Evolutionary conservation across 306 rosid genomes (phyloP).

Genomic region (Rosa chinensis): DNA sequence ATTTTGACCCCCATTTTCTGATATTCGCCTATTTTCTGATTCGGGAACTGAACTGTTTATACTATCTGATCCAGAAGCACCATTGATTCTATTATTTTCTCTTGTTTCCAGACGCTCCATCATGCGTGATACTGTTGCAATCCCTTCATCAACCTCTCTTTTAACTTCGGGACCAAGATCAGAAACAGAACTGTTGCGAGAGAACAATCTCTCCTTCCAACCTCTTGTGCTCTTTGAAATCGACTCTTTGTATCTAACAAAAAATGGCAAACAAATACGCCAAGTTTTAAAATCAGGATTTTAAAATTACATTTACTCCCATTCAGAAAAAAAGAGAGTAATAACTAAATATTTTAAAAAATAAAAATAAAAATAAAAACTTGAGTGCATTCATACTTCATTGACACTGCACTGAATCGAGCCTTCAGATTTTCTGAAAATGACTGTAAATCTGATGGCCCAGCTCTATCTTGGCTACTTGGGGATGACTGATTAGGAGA

Average conservation of each 20-base stretch:
- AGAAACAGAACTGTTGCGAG: slow-evolving; percentile 75
- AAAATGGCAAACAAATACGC: background rate
- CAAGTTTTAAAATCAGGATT: slow-evolving; percentile 8
- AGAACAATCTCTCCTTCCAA: slow-evolving; percentile 94
- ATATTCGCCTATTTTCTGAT: slow-evolving; percentile 38
- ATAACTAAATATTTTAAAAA: background rate
- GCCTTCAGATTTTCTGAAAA: slow-evolving; percentile 86
- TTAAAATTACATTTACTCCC: slow-evolving; percentile 9
- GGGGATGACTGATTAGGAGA: slow-evolving; percentile 66
- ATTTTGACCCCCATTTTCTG: slow-evolving; percentile 47
- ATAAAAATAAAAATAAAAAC: background rate
- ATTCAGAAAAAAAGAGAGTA: background rate
- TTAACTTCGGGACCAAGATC: slow-evolving; percentile 84
- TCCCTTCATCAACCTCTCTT: slow-evolving; percentile 81
- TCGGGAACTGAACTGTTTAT: slow-evolving; percentile 42
- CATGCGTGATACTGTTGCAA: slow-evolving; percentile 83
- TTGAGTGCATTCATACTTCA: slow-evolving; percentile 46
- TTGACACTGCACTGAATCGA: slow-evolving; percentile 80
- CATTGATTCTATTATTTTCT: slow-evolving; percentile 48
- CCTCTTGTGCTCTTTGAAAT: slow-evolving; percentile 92
- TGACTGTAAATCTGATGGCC: slow-evolving; percentile 92
- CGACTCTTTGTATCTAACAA: slow-evolving; percentile 85
- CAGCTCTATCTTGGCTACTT: slow-evolving; percentile 79
- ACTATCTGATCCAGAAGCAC: slow-evolving; percentile 47
- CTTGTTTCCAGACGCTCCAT: slow-evolving; percentile 88